Percentiles rank a stretch among this genome's conserved stretches.
Conservation (phyloP, 169 alveolate genomes). For the Cryptosporidium sp. region DNA sequence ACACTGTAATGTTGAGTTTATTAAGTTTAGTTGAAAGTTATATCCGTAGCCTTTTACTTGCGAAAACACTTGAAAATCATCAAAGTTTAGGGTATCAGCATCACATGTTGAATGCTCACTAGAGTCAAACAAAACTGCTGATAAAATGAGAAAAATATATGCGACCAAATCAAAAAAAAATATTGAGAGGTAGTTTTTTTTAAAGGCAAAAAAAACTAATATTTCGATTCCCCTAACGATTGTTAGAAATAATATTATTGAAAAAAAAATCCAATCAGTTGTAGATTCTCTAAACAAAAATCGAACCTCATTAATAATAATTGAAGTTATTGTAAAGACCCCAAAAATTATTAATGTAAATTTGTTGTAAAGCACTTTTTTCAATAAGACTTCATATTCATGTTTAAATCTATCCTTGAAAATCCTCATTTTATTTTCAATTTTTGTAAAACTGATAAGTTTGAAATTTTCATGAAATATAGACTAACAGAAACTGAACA, state of each 20-base stretch:
- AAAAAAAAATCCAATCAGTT: constrained; percentile 10
- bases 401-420: background rate
- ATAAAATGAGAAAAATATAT: constrained; percentile 10
- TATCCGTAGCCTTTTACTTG: constrained; percentile 48
- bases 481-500: background rate
- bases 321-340: constrained; percentile 21
- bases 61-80: constrained; percentile 34
- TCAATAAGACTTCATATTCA: background rate
- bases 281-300: constrained; percentile 52
- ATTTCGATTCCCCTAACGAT: constrained; percentile 36
- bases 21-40: constrained; percentile 20
- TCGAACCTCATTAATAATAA: constrained; percentile 56
- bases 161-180: constrained; percentile 20
- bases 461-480: background rate
- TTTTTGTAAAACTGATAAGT: background rate
- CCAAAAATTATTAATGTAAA: constrained; percentile 17
- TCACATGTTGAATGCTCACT: constrained; percentile 29
- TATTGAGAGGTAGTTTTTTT: constrained; percentile 15
- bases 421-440: background rate
- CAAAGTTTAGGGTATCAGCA: background rate
- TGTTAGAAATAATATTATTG: constrained; percentile 26
- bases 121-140: constrained; percentile 13
- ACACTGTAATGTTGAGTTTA: constrained; percentile 25
- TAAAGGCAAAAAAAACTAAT: background rate
- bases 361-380: background rate